phyloP scores from a whole-genome alignment of 2,329 filamentous ascomycete species.

The Aspergillus pseudoviridinutans region DNA sequence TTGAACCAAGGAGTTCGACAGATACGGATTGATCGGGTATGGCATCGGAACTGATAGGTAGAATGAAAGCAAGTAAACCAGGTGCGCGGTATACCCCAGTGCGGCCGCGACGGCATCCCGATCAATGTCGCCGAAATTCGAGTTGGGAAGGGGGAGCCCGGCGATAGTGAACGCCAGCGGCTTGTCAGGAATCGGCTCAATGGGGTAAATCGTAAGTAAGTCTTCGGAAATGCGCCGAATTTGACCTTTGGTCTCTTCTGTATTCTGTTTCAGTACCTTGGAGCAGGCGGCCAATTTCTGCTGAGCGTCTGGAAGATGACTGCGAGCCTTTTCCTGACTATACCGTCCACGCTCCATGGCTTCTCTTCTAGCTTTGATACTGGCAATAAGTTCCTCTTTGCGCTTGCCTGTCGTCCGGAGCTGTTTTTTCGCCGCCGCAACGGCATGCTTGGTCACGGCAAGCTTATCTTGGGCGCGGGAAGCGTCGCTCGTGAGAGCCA shows the following conservation, averaged over 20 bases:
- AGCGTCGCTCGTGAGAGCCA: conserved; percentile 30
- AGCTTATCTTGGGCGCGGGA: conserved; percentile 39
- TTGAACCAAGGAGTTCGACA: conserved; percentile 69
- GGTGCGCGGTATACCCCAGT: conserved; percentile 72
- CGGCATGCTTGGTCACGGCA: conserved; percentile 44
- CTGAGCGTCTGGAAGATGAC: conserved; percentile 59
- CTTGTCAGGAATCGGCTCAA: conserved; percentile 61
- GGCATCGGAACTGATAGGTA: conserved; percentile 77
- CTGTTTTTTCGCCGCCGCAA: conserved; percentile 62
- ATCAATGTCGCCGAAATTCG: conserved; percentile 64
- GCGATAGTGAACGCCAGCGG: conserved; percentile 82
- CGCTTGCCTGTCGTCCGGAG: conserved; percentile 60
- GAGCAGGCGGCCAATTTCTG: conserved; percentile 57
- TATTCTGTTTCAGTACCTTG: conserved; percentile 51
- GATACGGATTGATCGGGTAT: conserved; percentile 70
- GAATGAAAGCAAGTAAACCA: conserved; percentile 72
- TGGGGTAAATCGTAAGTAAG: conserved; percentile 72
- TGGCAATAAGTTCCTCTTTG: conserved; percentile 64
- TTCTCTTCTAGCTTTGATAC: conserved; percentile 60
- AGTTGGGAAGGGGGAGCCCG: conserved; percentile 73
- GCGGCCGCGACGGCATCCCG: conserved; percentile 73
- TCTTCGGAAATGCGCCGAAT: conserved; percentile 84
- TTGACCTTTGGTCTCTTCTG: conserved; percentile 73
- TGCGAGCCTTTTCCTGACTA: conserved; percentile 55
- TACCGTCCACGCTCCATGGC: conserved; percentile 64